Base-by-base conservation (phyloP, 2,329 filamentous ascomycete genomes). In the Neofusicoccum ribis region DNA sequence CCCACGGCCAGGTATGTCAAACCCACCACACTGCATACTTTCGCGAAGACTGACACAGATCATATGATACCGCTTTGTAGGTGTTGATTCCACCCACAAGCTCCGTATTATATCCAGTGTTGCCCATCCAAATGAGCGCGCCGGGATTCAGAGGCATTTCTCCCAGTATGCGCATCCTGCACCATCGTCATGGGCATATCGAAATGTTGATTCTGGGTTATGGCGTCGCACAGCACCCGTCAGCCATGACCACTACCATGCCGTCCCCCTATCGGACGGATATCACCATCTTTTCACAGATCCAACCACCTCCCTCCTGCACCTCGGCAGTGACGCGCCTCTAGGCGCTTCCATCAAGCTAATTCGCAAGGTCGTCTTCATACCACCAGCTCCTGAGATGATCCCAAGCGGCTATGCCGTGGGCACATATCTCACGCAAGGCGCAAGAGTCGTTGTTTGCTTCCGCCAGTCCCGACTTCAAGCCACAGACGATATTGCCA, bases 211-310 rank as follows among this genome's bases (percentile, higher is more conserved):
- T 17, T 37, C 31, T 7, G 36, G n/a, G 17, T 36, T 23, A 7
- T 51, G 47, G 61, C 23, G 49, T n/a, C 61, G 34, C 17, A 37
- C 51, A 31, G 23, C 43, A 37, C 47, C 51, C 1, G 39, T 44
- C 12, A 14, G 12, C 27, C 47, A 49, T 39, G 86, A 89, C 70
- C 86, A 90, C 69, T 89, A 87, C 70, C 84, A 83, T 51, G 87
- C 88, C 2, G 76, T 89, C 12, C 88, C 89, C 3, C 73, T 91
- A 44, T 88, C 86, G 67, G 89, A 91, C 72, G 88, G 88, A 1
- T 78, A 84, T 64, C 87, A 90, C 69, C 80, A 91, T 41, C 75
- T 90, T 5, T 90, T 89, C 72, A 86, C 86, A 6, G 87, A 90
- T 70, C 87, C 88, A 4, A 74, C 75, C 11, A 85, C 81, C 1